phyloP scores from a whole-genome alignment of 2,329 filamentous ascomycete species.

The Phialemonium atrogriseum region DNA sequence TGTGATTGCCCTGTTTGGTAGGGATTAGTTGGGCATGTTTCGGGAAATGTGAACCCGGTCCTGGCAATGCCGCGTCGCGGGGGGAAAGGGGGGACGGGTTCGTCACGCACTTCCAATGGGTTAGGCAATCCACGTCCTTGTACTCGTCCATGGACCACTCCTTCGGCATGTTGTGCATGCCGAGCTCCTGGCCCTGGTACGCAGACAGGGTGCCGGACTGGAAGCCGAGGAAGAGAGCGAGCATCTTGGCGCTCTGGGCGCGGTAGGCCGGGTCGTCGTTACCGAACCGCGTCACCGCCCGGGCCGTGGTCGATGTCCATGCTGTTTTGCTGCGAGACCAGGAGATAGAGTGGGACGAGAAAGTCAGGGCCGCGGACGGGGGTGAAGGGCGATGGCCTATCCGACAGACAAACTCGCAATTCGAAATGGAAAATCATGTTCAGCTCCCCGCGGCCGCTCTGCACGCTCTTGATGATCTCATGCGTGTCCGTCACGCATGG shows the following conservation, averaged over 20 bases:
- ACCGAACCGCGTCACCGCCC: slow-evolving; percentile 48
- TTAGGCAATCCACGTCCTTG: slow-evolving; percentile 50
- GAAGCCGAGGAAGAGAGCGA: slow-evolving; percentile 47
- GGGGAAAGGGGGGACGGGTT: slow-evolving; percentile 18
- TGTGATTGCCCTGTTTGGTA: too few relatives aligned
- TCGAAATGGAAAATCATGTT: slow-evolving; percentile 72
- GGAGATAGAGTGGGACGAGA: too few relatives aligned
- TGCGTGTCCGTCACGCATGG: slow-evolving; percentile 33
- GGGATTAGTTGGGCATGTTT: too few relatives aligned
- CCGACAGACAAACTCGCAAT: slow-evolving; percentile 28
- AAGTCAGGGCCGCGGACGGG: slow-evolving; percentile 42
- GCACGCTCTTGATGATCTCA: slow-evolving; percentile 40
- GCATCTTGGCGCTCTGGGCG: slow-evolving; percentile 46
- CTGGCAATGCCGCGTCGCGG: neutral
- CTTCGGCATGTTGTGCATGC: slow-evolving; percentile 55
- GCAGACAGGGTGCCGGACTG: slow-evolving; percentile 57
- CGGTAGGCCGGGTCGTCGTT: slow-evolving; percentile 41
- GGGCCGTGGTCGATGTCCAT: slow-evolving; percentile 58
- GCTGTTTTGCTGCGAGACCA: slow-evolving; percentile 60
- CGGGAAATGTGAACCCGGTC: too few relatives aligned
- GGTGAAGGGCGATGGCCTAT: slow-evolving; percentile 22
- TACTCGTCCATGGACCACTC: slow-evolving; percentile 58
- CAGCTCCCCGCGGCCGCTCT: slow-evolving; percentile 48
- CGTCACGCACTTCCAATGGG: slow-evolving; percentile 29
- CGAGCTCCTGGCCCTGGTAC: slow-evolving; percentile 64